Conservation (phyloP, 139 green algal genomes). For the Chlorella sp. region DNA sequence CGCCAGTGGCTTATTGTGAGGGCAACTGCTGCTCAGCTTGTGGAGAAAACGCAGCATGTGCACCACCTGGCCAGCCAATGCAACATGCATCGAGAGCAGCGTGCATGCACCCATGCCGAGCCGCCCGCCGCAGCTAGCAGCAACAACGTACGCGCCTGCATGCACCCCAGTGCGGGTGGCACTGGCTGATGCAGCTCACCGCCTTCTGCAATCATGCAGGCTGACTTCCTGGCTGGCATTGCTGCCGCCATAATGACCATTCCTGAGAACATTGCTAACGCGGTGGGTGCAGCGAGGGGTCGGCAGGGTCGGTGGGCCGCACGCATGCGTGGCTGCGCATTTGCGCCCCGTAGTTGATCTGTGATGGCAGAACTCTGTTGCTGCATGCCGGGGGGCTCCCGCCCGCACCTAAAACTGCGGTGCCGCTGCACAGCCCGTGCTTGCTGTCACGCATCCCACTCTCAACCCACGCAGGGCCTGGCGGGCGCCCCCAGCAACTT, state of each 20-base stretch:
- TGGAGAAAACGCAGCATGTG: not conserved
- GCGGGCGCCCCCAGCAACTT: not conserved
- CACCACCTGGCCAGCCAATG: not conserved
- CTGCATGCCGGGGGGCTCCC: too few species aligned
- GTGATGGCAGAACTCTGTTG: too few species aligned
- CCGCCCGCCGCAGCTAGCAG: not conserved
- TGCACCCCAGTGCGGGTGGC: too few species aligned
- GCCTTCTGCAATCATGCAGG: not conserved
- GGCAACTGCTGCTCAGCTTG: too few species aligned
- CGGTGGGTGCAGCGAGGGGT: not conserved
- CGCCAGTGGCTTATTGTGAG: not conserved
- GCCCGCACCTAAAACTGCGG: too few species aligned
- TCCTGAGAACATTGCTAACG: not conserved
- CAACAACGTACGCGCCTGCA: not conserved
- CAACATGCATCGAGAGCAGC: not conserved
- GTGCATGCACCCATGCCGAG: not conserved
- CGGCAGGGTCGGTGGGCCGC: too few species aligned
- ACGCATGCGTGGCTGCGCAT: too few species aligned
- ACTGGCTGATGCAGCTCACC: not conserved
- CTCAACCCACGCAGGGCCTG: not conserved
- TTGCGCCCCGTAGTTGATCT: too few species aligned
- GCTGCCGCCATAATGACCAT: not conserved
- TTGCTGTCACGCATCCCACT: too few species aligned
- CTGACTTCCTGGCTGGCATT: not conserved
- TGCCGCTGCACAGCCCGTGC: too few species aligned